A percentile compares a stretch with the other conserved stretches of the same genome.
These are phyloP conservation scores for Fereydounia khargensis DNA, from an alignment of 1,284 basidiomycete genomes.

Conservation along the genomic window DNA sequence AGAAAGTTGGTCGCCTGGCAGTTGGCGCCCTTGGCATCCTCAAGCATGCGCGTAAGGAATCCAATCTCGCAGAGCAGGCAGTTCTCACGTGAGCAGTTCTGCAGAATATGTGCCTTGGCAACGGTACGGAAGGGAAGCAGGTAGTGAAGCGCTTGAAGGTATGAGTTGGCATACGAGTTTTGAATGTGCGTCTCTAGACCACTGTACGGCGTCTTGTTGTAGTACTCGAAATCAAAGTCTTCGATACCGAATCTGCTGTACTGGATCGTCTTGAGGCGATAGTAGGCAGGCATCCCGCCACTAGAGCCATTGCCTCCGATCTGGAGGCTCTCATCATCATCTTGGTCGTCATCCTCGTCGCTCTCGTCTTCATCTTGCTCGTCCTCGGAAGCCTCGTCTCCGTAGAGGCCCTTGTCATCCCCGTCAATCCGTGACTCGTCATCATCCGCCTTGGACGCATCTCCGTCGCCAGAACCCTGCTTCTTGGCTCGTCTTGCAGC, in stretches of 20 bases:
- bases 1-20: conserved; percentile 97
- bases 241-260: conserved; percentile 99
- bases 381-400: conserved; percentile 7
- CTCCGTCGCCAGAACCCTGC: conserved; percentile 7
- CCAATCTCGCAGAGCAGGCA: conserved; percentile 94
- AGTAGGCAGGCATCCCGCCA: conserved; percentile 70
- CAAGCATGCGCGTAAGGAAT: conserved; percentile 91
- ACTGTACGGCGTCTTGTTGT: conserved; percentile 69
- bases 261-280: conserved; percentile 91
- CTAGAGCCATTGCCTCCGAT: conserved; percentile 17
- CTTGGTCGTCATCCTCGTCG: conserved; percentile 29
- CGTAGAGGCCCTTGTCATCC: not conserved
- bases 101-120: conserved; percentile 84
- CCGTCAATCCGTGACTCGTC: not conserved
- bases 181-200: conserved; percentile 95
- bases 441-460: not conserved
- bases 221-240: conserved; percentile 88
- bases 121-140: conserved; percentile 72
- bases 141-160: conserved; percentile 88
- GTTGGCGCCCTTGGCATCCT: conserved; percentile 88
- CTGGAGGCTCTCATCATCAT: conserved; percentile 16
- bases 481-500: too few relatives aligned
- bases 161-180: conserved; percentile 93
- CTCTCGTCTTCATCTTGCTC: conserved; percentile 5
- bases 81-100: conserved; percentile 75